These are phyloP conservation scores for Coccomyxa sp. DNA, from an alignment of 139 green algal genomes.

Conservation along the genomic window DNA sequence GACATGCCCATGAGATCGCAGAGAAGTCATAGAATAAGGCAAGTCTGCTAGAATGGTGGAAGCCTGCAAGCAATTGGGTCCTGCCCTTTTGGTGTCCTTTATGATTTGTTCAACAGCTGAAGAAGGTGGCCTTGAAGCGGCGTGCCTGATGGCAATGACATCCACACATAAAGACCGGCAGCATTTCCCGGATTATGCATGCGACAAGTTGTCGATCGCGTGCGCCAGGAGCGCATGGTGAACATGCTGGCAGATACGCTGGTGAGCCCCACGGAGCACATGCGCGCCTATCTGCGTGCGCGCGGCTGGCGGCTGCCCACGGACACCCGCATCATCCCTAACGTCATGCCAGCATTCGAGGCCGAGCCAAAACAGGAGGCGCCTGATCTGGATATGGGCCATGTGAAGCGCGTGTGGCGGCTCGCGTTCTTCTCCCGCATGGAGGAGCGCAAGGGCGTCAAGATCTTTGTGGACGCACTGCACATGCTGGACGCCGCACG, in stretches of 20 bases:
- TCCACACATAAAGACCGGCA: too few species aligned
- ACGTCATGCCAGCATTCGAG: slow-evolving; percentile 4
- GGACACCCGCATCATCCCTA: slow-evolving; percentile 4
- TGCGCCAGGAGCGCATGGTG: slow-evolving; percentile 2
- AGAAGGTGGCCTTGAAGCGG: too few species aligned
- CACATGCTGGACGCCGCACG: background rate
- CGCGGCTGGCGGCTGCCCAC: slow-evolving; percentile 7
- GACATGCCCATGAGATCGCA: too few species aligned
- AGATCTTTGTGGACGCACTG: slow-evolving; percentile 7
- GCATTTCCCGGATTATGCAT: too few species aligned
- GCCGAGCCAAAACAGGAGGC: background rate
- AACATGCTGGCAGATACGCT: background rate
- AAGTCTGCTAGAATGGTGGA: too few species aligned
- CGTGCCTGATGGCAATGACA: too few species aligned
- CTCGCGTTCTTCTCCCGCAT: slow-evolving; percentile 13
- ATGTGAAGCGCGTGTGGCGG: slow-evolving; percentile 2
- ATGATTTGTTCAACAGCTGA: too few species aligned
- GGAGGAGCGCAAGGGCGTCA: slow-evolving; percentile 19
- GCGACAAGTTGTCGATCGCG: too few species aligned
- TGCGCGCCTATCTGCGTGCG: slow-evolving; percentile 7
- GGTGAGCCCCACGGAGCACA: slow-evolving; percentile 5
- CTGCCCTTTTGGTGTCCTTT: too few species aligned
- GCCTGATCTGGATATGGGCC: background rate
- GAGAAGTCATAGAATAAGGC: too few species aligned
- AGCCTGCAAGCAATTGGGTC: too few species aligned